A percentile compares a stretch with the other conserved stretches of the same genome.
Conservation (phyloP, 2,329 filamentous ascomycete genomes). For the Diaporthe ampelina region DNA sequence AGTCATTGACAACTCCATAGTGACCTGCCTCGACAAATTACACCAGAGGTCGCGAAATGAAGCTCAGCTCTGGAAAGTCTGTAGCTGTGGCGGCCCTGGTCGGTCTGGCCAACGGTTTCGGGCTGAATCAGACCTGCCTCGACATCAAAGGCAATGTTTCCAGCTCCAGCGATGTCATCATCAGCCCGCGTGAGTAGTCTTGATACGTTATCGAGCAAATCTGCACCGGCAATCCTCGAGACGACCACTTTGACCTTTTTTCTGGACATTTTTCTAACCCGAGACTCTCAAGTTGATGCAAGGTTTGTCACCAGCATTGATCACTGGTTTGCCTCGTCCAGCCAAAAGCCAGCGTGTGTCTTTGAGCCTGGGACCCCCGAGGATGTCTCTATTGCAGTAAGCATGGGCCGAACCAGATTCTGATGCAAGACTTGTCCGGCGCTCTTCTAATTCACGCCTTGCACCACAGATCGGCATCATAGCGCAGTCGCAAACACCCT, state of each 20-base stretch:
- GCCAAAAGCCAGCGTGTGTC: constrained; percentile 47
- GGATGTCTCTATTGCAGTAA: constrained; percentile 46
- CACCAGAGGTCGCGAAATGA: neutral
- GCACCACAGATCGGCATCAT: constrained; percentile 41
- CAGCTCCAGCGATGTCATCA: constrained; percentile 6
- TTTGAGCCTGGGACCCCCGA: constrained; percentile 44
- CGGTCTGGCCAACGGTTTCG: neutral
- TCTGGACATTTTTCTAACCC: no score
- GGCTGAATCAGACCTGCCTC: neutral
- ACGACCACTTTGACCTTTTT: accelerated
- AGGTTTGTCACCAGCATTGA: constrained; percentile 38
- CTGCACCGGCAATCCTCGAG: neutral
- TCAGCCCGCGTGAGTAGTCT: neutral
- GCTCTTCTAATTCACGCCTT: neutral
- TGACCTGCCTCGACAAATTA: neutral
- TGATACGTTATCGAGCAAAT: no score
- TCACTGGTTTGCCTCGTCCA: constrained; percentile 49
- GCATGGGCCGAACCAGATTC: neutral
- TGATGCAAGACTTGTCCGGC: neutral
- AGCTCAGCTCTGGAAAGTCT: neutral
- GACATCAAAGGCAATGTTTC: constrained; percentile 28
- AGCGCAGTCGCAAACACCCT: constrained; percentile 43
- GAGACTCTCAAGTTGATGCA: neutral
- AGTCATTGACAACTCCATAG: neutral
- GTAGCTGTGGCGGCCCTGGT: neutral